A percentile compares a stretch with the other conserved stretches of the same genome.
Conservation (phyloP, 1,284 basidiomycete species). For the Mycena citricolor region DNA sequence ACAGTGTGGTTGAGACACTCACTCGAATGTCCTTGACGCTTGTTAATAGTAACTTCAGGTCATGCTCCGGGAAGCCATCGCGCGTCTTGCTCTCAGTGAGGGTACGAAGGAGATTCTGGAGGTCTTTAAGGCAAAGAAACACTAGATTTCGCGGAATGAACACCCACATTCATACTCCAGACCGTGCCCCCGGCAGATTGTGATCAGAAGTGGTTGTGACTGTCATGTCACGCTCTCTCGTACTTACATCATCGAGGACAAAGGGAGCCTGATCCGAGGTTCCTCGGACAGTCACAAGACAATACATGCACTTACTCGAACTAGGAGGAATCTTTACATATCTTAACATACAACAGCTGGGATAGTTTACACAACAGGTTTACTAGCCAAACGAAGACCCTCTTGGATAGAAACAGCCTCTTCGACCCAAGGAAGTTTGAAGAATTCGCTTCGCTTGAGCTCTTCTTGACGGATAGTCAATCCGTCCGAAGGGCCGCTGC, state of each 20-base stretch:
- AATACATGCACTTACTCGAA: too few relatives aligned
- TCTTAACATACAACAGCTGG: too few relatives aligned
- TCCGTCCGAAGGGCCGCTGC: constrained; percentile 81
- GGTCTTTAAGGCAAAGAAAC: constrained; percentile 20
- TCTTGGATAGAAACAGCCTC: constrained; percentile 45
- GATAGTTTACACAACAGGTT: too few relatives aligned
- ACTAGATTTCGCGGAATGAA: constrained; percentile 29
- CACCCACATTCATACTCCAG: constrained; percentile 13
- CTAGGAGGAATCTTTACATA: too few relatives aligned
- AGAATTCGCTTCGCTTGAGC: constrained; percentile 85
- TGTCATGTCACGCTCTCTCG: too few relatives aligned
- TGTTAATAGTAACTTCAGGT: constrained; percentile 70
- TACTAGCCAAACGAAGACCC: constrained; percentile 30
- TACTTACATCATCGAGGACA: too few relatives aligned
- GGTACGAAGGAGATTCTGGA: constrained; percentile 76
- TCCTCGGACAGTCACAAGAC: too few relatives aligned
- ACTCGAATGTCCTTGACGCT: constrained; percentile 77
- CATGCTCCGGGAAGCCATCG: constrained; percentile 48
- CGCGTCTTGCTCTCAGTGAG: constrained; percentile 67
- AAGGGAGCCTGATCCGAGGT: too few relatives aligned
- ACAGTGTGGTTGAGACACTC: constrained; percentile 39
- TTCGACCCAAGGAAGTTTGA: constrained; percentile 87
- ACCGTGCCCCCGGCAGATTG: too few relatives aligned
- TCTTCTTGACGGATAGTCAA: constrained; percentile 84
- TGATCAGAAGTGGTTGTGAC: too few relatives aligned